Evolutionary conservation across 2,329 filamentous ascomycete species (phyloP).

Genomic region (Fusarium poae): DNA sequence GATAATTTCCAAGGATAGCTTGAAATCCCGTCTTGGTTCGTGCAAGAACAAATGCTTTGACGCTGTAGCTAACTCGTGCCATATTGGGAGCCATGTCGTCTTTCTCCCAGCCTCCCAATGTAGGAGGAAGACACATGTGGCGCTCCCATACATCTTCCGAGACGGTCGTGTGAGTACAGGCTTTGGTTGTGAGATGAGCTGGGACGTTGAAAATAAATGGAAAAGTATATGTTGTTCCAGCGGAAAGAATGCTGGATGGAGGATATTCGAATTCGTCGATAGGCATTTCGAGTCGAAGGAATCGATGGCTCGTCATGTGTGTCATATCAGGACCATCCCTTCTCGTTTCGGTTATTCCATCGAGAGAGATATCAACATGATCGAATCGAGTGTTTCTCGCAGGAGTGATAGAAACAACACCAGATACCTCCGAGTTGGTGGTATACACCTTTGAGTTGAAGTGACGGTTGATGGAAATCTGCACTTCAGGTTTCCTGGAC

Average conservation of each 20-base stretch:
- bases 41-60: conserved; percentile 27
- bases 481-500: conserved; percentile 25
- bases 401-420: conserved; percentile 36
- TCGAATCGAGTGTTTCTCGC: conserved; percentile 32
- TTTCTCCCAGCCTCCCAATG: conserved; percentile 40
- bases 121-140: conserved; percentile 41
- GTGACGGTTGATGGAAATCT: conserved; percentile 38
- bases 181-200: conserved; percentile 38
- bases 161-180: conserved; percentile 30
- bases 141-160: conserved; percentile 28
- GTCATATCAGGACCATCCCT: conserved; percentile 41
- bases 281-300: conserved; percentile 44
- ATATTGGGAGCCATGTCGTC: conserved; percentile 40
- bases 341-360: conserved; percentile 37
- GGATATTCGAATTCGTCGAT: conserved; percentile 37
- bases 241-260: conserved; percentile 23
- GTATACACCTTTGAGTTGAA: conserved; percentile 46
- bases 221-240: conserved; percentile 36
- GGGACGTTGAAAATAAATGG: conserved; percentile 45
- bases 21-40: conserved; percentile 11
- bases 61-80: conserved; percentile 35
- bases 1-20: conserved; percentile 23
- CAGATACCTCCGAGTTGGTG: conserved; percentile 43
- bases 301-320: conserved; percentile 40
- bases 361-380: conserved; percentile 34